Evolutionary conservation across 805 yeast species (phyloP).

Genomic region (Torulaspora gathmanii): DNA sequence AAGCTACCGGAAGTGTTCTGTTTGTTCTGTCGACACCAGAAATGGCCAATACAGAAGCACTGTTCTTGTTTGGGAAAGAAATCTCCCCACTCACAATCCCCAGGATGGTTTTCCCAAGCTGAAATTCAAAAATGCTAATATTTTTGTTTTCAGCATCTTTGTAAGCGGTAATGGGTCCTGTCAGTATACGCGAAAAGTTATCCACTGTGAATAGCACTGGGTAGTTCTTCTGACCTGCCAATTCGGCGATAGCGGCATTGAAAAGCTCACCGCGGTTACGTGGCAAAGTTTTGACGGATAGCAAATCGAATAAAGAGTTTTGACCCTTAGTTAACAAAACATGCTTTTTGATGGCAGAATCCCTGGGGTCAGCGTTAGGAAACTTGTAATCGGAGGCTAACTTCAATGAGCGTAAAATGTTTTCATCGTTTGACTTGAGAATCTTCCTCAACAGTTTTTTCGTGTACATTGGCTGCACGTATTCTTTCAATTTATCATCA

Average conservation of each 20-base stretch:
- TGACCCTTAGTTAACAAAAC: conserved; percentile 28
- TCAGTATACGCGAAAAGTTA: conserved; percentile 60
- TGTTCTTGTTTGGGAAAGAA: conserved; percentile 44
- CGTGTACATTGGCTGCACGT: conserved; percentile 76
- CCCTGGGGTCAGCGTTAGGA: conserved; percentile 33
- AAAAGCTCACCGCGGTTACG: conserved; percentile 44
- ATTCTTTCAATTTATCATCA: conserved; percentile 45
- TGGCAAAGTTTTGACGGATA: conserved; percentile 36
- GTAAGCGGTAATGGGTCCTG: conserved; percentile 54
- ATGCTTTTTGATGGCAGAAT: conserved; percentile 27
- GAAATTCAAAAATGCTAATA: conserved; percentile 58
- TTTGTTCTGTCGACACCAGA: conserved; percentile 50
- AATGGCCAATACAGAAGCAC: conserved; percentile 63
- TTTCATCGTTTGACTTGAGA: conserved; percentile 42
- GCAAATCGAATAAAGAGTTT: conserved; percentile 43
- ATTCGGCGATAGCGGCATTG: conserved; percentile 50
- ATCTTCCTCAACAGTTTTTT: conserved; percentile 55
- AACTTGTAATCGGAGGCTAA: conserved; percentile 36
- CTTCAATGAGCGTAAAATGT: conserved; percentile 35
- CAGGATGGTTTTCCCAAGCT: conserved; percentile 55
- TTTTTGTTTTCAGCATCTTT: conserved; percentile 50
- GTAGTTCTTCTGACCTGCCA: conserved; percentile 43
- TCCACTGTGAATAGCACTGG: conserved; percentile 73
- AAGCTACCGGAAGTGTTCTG: conserved; percentile 55
- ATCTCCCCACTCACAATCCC: conserved; percentile 50